Percentiles rank a stretch among this genome's conserved stretches.
Conservation (phyloP, 805 yeast species). For the Candida quercuum region DNA sequence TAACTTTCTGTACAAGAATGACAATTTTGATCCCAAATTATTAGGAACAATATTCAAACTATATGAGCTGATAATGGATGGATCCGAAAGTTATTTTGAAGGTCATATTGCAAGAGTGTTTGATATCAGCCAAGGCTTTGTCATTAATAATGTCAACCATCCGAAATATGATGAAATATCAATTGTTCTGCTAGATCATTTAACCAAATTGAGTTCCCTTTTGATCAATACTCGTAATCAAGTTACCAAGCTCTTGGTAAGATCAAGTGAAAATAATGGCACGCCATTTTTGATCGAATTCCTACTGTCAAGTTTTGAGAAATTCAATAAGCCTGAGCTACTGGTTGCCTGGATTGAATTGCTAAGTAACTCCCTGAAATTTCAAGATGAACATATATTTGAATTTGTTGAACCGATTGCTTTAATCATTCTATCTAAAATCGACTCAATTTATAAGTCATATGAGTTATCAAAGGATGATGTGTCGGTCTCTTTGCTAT, state of each 20-base stretch:
- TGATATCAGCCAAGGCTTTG: conserved; percentile 26
- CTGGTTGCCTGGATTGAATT: conserved; percentile 18
- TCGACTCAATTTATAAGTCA: conserved; percentile 13
- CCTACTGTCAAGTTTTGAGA: conserved; percentile 17
- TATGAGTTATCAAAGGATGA: conserved; percentile 30
- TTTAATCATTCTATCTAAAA: conserved; percentile 16
- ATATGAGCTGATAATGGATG: conserved; percentile 44
- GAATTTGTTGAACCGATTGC: conserved; percentile 20
- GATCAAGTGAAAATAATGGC: conserved; percentile 9
- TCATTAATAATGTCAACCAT: conserved; percentile 6
- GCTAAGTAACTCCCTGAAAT: conserved; percentile 15
- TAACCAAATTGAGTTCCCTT: conserved; percentile 17
- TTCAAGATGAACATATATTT: conserved; percentile 22
- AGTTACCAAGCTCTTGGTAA: conserved; percentile 11
- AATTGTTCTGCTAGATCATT: conserved; percentile 19
- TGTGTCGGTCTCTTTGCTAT: conserved; percentile 37
- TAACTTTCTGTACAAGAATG: conserved; percentile 36
- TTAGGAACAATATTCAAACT: conserved; percentile 40
- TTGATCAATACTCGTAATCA: conserved; percentile 13
- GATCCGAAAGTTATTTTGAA: conserved; percentile 50
- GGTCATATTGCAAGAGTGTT: conserved; percentile 38
- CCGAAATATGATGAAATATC: conserved; percentile 12
- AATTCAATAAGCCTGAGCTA: conserved; percentile 17
- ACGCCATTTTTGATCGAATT: conserved; percentile 19
- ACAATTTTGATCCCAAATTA: conserved; percentile 30